phyloP scores from a whole-genome alignment of 345 rosid genomes.

The Kernera saxatilis region DNA sequence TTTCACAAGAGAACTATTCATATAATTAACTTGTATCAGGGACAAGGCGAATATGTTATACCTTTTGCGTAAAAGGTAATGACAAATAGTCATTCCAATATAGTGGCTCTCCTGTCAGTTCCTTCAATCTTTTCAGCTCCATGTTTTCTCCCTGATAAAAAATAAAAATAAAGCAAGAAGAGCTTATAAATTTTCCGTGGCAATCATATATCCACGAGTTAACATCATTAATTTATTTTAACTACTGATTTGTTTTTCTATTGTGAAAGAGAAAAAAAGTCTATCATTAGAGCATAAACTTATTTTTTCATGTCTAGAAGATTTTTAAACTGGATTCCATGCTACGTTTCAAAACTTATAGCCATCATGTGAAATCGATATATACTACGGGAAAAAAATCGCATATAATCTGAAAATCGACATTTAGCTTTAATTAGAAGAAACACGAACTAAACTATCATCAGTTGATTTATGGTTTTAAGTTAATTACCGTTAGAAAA shows the following conservation, averaged over 20 bases:
- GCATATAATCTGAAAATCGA: not conserved
- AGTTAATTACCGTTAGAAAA: conserved; percentile 50
- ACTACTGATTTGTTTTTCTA: not conserved
- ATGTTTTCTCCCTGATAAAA: conserved; percentile 68
- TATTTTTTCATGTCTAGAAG: not conserved
- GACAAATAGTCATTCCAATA: conserved; percentile 80
- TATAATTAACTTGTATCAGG: not conserved
- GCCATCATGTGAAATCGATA: not conserved
- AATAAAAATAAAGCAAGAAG: not conserved
- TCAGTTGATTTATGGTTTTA: not conserved
- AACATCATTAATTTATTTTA: not conserved
- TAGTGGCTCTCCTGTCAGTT: conserved; percentile 52
- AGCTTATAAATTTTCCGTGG: not conserved
- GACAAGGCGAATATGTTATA: conserved; percentile 19
- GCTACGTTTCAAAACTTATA: not conserved
- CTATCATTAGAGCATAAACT: not conserved
- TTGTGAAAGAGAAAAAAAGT: not conserved
- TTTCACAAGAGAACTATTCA: not conserved
- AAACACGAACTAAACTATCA: not conserved
- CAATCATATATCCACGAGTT: conserved; percentile 10
- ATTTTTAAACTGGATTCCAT: not conserved
- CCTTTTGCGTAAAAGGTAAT: conserved; percentile 78
- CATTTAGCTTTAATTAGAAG: not conserved
- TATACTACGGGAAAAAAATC: not conserved
- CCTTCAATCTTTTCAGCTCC: conserved; percentile 64